Evolutionary conservation across 2,329 filamentous ascomycete species (phyloP), one percentile per base, ranked within the genome.

Genomic region (Hirsutella rhossiliensis): DNA sequence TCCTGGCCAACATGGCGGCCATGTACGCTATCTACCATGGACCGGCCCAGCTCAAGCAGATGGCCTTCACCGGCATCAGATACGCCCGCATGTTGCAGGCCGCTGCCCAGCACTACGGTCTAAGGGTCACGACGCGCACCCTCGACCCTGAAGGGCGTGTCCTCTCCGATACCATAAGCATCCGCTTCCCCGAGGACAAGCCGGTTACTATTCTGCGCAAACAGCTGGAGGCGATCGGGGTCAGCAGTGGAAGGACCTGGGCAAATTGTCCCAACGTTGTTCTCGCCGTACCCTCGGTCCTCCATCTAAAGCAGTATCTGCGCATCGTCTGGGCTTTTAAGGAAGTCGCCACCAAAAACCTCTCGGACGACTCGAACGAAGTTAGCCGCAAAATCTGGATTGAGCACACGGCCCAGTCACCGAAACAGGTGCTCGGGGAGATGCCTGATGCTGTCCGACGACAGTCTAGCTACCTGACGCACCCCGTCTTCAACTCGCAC

Each of bases 21-120:
- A 83, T 96, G 68, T 97, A 95, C 59, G 89, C 88, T 43, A 74
- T 96, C 43, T 97, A 96, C 63, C 90, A 97, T 60, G 90, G 90
- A 4, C 90, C 90, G 1, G 65, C 79, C 43, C 88, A 89, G 17
- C 68, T 97, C 42, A 87, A 80, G 64, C 75, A 78, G 13, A 96
- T 96, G 59, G 89, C 90, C 1, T 76, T 89, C 60, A 78, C 82
- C 50, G 76, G 85, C 50, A 78, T 87, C 54, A 76, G 80, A 27
- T 80, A 82, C 57, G 79, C 87, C 23, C 75, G 80, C 49, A 72
- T 83, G 30, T 61, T 94, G 13, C 80, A 87, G 57, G 69, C 75
- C 43, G 76, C 77, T 23, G 68, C 88, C 6, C 65, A 75, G 44
- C 62, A 71, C 42, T 65, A 80, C 40, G 86, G 84, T 5, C 80